These are phyloP conservation scores for Acanthamoeba comandoni DNA, from an alignment of 208 protist genomes.

Conservation along the genomic window DNA sequence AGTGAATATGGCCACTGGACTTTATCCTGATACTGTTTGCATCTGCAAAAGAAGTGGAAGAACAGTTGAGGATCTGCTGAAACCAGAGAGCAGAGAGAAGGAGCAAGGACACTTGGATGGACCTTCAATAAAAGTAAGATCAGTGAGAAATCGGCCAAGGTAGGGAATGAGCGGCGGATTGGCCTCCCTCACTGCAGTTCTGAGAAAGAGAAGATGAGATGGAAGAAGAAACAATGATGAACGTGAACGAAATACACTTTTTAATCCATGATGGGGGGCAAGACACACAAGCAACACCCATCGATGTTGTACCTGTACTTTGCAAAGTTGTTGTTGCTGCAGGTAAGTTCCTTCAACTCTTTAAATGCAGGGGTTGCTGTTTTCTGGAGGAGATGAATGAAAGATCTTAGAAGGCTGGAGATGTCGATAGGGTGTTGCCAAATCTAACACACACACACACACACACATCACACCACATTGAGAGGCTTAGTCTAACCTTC, in stretches of 20 bases:
- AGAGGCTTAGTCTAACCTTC: conserved; percentile 10
- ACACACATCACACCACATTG: no score
- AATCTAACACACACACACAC: no score
- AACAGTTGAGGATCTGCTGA: neutral
- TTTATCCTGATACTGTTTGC: conserved; percentile 65
- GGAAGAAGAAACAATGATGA: no score
- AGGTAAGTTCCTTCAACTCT: conserved; percentile 45
- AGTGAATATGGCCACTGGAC: conserved; percentile 57
- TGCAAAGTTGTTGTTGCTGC: conserved; percentile 27
- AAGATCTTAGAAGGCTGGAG: conserved; percentile 1
- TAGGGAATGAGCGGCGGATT: conserved; percentile 72
- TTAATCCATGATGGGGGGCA: no score
- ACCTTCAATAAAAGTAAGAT: conserved; percentile 71
- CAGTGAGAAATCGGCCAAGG: conserved; percentile 69
- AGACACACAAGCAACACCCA: no score
- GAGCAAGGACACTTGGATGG: neutral
- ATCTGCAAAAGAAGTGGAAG: conserved; percentile 1
- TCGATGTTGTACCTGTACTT: conserved; percentile 63
- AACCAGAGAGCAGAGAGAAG: neutral
- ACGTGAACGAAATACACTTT: no score
- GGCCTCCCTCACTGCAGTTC: conserved; percentile 39
- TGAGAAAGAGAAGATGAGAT: no score
- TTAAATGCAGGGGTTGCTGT: conserved; percentile 19
- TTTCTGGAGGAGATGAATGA: neutral
- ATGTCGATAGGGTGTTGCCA: no score